Evolutionary conservation across 352 stramenopile genomes (phyloP), one percentile per base, ranked within the genome.

Genomic region (Peronospora destructor): DNA sequence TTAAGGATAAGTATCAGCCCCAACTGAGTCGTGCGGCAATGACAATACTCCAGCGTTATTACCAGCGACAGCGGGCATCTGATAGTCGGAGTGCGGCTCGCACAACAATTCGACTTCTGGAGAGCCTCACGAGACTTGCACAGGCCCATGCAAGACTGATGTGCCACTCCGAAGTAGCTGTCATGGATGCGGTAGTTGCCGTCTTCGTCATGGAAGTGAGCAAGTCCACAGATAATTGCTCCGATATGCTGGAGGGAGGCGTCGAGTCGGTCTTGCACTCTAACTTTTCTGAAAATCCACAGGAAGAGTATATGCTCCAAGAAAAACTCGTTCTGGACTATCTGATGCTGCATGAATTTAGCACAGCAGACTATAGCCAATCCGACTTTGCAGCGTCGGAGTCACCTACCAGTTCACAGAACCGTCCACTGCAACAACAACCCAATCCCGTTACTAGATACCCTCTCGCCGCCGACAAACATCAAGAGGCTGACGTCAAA

Each of bases 61-160:
- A 98, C 62, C 76, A 92, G 45, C 48, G 73, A 6, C 82, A 95
- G 52, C 68, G 79, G 10, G 68, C 71, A 11, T 75, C 65, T 3
- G 79, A 91, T 41, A 71, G 60, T 59, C 53, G 78, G 48, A 73
- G 85, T 66, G 64, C 76, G 21, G 60, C 75, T 42, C 76, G 85
- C 5, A 95, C 95, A 19, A 98, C 94, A 16, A 94, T 98, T 49
- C 84, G 94, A 13, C 81, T 98, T 53, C 63, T 98, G 0, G 93
- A 98, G 64, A 97, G 83, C 39, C 76, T 98, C 25, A 97, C 97
- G 53, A 83, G 95, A 5, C 49, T 98, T 4, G 67, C 84, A 6
- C 80, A 93, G 64, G 94, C 92, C 9, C 93, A 98, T 63, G 94
- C 94, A 21, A 64, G 91, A 28, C 56, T 94, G 5, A 85, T 89